Evolutionary conservation across 2,329 filamentous ascomycete genomes (phyloP).

Genomic region (Ophiognomonia clavigignenti-juglandacearum): DNA sequence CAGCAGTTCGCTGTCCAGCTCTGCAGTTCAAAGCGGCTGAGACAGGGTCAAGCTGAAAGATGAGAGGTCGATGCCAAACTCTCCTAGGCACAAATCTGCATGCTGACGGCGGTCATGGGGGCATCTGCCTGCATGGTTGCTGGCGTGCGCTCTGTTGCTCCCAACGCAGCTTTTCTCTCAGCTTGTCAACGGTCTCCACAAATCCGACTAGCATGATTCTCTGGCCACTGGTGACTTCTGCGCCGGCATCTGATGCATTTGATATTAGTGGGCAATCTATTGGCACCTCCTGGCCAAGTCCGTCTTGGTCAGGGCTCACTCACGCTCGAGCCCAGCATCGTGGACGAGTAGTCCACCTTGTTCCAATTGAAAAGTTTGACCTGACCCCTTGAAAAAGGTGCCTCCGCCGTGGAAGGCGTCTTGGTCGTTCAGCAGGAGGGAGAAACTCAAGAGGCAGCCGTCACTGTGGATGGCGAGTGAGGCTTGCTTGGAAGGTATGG

Average conservation of each 20-base stretch:
- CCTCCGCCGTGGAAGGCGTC: constrained; percentile 13
- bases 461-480: constrained; percentile 14
- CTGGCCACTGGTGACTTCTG: constrained; percentile 8
- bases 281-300: background rate
- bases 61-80: no score
- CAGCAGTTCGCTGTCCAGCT: no score
- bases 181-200: constrained; percentile 14
- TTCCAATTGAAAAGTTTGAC: constrained; percentile 10
- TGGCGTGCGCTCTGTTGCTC: background rate
- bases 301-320: background rate
- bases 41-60: no score
- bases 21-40: no score
- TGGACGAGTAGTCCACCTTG: constrained; percentile 15
- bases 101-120: background rate
- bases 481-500: constrained; percentile 14
- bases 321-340: constrained; percentile 14
- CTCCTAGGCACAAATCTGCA: no score
- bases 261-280: background rate
- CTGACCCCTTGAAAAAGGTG: constrained; percentile 12
- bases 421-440: constrained; percentile 12
- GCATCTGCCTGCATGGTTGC: background rate
- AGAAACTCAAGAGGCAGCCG: constrained; percentile 13
- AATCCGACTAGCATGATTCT: constrained; percentile 16
- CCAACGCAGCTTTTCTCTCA: constrained; percentile 12
- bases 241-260: constrained; percentile 7